Evolutionary conservation across 1,284 basidiomycete species (phyloP), one percentile per base, ranked within the genome.

Genomic region (Entoloma clypeatum): DNA sequence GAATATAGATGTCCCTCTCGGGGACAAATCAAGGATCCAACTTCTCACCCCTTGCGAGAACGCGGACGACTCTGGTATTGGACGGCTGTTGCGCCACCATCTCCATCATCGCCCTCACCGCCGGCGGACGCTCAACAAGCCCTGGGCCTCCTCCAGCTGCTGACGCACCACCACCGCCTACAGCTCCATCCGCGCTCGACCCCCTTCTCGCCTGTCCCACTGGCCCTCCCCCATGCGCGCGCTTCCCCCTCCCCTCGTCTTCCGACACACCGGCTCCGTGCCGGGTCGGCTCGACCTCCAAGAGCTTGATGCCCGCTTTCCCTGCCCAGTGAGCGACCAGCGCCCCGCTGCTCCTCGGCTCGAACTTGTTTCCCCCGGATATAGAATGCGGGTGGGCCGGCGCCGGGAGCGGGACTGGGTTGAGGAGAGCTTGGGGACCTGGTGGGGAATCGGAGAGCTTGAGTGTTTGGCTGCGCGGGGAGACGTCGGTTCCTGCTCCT

Each of bases 1-100:
- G n/a, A n/a, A n/a, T n/a, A n/a, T n/a, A n/a, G n/a, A n/a, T n/a
- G n/a, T n/a, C n/a, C n/a, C n/a, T n/a, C n/a, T n/a, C n/a, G n/a
- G n/a, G n/a, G n/a, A n/a, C n/a, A n/a, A n/a, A n/a, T n/a, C n/a
- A n/a, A n/a, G 67, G 63, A 29, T 89, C 85, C 45, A 89, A 65
- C 62, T 87, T 87, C 69, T 89, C 86, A 25, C 86, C 86, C 10
- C 86, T 73, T 4, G 86, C 83, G 41, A 89, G 75, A 14, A 89
- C 80, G 16, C 85, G 71, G 21, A 88, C 78, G 50, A 81, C 79
- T 47, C 79, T 80, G 62, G 71, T 81, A 17, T 28, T 10, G 11
- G 49, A n/a, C n/a, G n/a, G n/a, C 3, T 79, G 79, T 51, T 85
- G 81, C 26, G 78, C 70, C 19, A 84, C 74, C 57, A 75, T 74